These are phyloP conservation scores for Apophysomyces variabilis DNA, from an alignment of 371 early-diverging fungal genomes.

Conservation along the genomic window DNA sequence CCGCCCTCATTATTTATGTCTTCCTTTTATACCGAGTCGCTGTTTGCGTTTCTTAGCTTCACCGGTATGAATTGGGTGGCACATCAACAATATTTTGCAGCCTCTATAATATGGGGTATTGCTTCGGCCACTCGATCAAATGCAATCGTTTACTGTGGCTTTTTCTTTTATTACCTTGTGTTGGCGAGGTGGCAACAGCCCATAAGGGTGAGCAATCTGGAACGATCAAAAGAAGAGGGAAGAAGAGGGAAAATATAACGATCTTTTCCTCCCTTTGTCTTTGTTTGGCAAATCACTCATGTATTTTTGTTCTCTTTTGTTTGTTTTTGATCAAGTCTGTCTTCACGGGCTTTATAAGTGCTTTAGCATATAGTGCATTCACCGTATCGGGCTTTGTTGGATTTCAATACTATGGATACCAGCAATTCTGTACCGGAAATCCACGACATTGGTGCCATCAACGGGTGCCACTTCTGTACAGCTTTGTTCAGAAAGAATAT, in stretches of 20 bases:
- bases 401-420: conserved; percentile 78
- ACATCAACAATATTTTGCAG: conserved; percentile 39
- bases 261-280: not conserved
- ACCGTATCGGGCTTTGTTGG: conserved; percentile 61
- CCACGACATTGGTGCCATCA: conserved; percentile 77
- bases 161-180: conserved; percentile 71
- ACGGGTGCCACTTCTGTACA: conserved; percentile 71
- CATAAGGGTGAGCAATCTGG: conserved; percentile 9
- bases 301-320: not conserved
- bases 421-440: conserved; percentile 56
- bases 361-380: conserved; percentile 41
- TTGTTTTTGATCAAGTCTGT: not conserved
- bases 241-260: not conserved
- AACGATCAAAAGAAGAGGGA: conserved; percentile 1
- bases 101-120: conserved; percentile 60
- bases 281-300: not conserved
- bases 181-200: conserved; percentile 15
- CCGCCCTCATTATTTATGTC: conserved; percentile 91
- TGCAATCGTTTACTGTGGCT: conserved; percentile 81
- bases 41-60: conserved; percentile 84
- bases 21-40: conserved; percentile 85
- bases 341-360: not conserved
- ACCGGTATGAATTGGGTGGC: conserved; percentile 70
- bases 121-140: conserved; percentile 80
- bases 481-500: conserved; percentile 86